Percentiles rank a stretch among this genome's conserved stretches.
phyloP scores from a whole-genome alignment of 2,329 filamentous ascomycete genomes.

The Stachybotrys elegans region DNA sequence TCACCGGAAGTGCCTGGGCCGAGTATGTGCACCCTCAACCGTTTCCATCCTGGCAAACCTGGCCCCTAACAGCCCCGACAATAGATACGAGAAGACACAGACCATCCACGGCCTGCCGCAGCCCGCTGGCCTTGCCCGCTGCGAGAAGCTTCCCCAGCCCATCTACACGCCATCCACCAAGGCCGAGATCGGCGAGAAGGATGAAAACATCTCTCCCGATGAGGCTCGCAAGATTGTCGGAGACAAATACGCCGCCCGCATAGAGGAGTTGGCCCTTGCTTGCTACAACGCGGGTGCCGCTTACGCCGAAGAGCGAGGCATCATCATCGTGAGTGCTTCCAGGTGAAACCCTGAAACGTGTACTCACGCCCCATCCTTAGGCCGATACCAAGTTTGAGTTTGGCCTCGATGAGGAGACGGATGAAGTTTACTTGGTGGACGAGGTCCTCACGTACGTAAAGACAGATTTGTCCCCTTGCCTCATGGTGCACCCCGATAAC shows the following conservation, averaged over 20 bases:
- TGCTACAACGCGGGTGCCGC: conserved; percentile 44
- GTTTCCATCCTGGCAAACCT: too few species aligned
- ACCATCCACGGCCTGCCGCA: background rate
- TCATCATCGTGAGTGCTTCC: conserved; percentile 37
- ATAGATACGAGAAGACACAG: background rate
- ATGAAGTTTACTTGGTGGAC: conserved; percentile 4
- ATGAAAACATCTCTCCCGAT: conserved; percentile 5
- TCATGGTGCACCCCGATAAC: too few species aligned
- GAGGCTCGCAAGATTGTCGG: conserved; percentile 23
- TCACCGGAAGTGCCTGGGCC: background rate
- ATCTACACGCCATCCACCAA: background rate
- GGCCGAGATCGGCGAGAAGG: conserved; percentile 1
- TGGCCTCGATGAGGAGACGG: conserved; percentile 4
- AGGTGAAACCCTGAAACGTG: background rate
- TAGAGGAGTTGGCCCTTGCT: conserved; percentile 24
- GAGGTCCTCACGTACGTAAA: conserved; percentile 2
- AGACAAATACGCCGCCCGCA: conserved; percentile 23
- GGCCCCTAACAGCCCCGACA: too few species aligned
- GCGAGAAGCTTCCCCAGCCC: background rate
- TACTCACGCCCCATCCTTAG: conserved; percentile 1
- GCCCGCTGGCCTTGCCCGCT: background rate
- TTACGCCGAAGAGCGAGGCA: conserved; percentile 46
- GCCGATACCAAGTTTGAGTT: conserved; percentile 6
- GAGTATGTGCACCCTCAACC: background rate
- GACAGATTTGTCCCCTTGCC: background rate